Conservation (phyloP, 306 rosid species). For the Trifolium fragiferum region DNA sequence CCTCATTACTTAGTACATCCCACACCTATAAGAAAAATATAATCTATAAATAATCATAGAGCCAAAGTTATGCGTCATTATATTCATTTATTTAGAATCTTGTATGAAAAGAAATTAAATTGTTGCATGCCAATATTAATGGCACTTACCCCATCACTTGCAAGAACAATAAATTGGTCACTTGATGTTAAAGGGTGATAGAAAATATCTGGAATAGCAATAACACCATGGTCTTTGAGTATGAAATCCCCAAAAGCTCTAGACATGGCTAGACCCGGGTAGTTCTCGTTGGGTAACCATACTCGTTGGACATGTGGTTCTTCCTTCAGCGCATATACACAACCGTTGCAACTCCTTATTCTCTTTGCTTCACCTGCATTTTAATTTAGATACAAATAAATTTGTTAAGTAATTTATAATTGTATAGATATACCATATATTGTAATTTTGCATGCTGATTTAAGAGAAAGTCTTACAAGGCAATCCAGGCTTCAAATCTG, state of each 20-base stretch:
- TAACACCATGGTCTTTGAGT: constrained; percentile 76
- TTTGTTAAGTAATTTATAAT: neutral
- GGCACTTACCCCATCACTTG: constrained; percentile 67
- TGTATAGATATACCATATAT: no score
- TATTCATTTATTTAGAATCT: neutral
- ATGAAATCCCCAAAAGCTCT: constrained; percentile 78
- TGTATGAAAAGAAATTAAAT: neutral
- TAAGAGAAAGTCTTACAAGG: constrained; percentile 51
- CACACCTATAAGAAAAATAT: constrained; percentile 54
- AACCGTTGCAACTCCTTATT: constrained; percentile 63
- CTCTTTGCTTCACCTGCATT: constrained; percentile 66
- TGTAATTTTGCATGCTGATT: no score
- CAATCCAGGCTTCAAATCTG: constrained; percentile 75
- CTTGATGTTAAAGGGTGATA: constrained; percentile 50
- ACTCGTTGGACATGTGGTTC: constrained; percentile 71
- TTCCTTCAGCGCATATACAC: constrained; percentile 60
- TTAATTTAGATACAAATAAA: neutral
- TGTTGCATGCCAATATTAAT: neutral
- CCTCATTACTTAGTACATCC: constrained; percentile 70
- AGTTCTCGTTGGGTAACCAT: constrained; percentile 60
- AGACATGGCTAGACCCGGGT: constrained; percentile 86
- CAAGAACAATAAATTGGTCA: constrained; percentile 68
- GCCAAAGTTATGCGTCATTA: constrained; percentile 7
- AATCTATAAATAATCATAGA: neutral
- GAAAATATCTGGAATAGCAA: constrained; percentile 63